These are phyloP conservation scores for Emiliania huxleyi DNA, from an alignment of 78 protist species.

Conservation along the genomic window DNA sequence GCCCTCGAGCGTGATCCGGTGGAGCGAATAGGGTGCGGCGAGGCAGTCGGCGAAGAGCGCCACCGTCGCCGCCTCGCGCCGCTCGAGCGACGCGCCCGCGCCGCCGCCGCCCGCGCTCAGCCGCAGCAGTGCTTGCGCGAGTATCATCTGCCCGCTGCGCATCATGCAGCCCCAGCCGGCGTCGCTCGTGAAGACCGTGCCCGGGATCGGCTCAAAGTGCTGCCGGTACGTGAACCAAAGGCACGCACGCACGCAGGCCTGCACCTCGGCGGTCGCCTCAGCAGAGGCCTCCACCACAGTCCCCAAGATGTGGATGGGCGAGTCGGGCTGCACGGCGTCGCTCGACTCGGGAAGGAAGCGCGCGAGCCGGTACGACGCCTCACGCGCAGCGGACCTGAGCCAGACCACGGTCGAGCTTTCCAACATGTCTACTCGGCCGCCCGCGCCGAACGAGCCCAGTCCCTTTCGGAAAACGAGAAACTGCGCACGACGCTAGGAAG, in stretches of 20 bases:
- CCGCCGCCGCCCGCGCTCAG: neutral
- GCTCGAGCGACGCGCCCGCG: neutral
- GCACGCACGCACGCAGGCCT: neutral
- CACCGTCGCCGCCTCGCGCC: neutral
- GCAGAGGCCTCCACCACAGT: neutral
- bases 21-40: neutral
- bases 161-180: constrained; percentile 58
- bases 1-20: neutral
- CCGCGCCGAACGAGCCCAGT: too few relatives aligned
- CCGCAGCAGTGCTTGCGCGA: neutral
- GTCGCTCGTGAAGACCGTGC: neutral
- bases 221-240: constrained; percentile 19
- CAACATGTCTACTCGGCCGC: too few relatives aligned
- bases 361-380: neutral
- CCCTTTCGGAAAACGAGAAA: too few relatives aligned
- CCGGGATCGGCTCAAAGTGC: neutral
- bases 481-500: too few relatives aligned
- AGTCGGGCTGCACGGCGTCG: neutral
- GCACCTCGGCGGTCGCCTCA: neutral
- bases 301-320: neutral
- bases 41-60: neutral
- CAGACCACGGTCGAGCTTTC: constrained; percentile 1
- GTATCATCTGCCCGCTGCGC: constrained; percentile 47
- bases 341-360: neutral
- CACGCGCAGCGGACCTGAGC: neutral